Base-by-base conservation (phyloP, 108 stramenopile species). In the Epipyxis sp. region DNA sequence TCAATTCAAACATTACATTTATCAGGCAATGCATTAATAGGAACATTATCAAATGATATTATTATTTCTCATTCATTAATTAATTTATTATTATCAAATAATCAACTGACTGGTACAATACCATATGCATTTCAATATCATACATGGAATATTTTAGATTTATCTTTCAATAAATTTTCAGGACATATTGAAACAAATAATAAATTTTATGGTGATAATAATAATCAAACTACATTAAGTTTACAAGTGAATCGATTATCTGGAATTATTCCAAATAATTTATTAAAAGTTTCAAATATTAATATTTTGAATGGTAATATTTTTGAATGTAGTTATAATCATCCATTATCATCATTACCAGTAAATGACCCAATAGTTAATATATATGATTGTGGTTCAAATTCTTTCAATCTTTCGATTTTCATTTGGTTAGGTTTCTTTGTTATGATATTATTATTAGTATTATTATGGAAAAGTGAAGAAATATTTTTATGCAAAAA, bases 271-370 rank as follows among this genome's bases (percentile, higher is more conserved):
- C 71, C 71, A 3, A 42, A 27, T 16, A 6, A 27, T 16, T 32
- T 54, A 6, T 29, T 16, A 10, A 10, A 29, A 16, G 34, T 3
- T 27, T 6, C 3, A 6, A 3, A 54, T 37, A 37, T 74, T 10
- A 27, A 10, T 27, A 74, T 74, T 29, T 32, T 74, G 3, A 6
- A 3, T 10, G 71, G 71, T 10, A 74, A 74, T 32, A 27, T 74
- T 29, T 74, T 74, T 37, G 3, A 42, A 10, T 74, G 71, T 37
- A n/a, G n/a, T n/a, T n/a, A n/a, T n/a, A 42, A 74, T 29, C 27
- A 16, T 10, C 20, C 27, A 42, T 3, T 16, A 3, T 6, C 41
- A 16, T 13, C 40, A 10, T 32, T 74, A 42, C 71, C 71, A 16
- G 25, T 30, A 6, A 27, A 20, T 32, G 71, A 74, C 34, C 71